These are phyloP conservation scores for Hypoxylon rubiginosum DNA, from an alignment of 2,329 filamentous ascomycete genomes.

Conservation along the genomic window DNA sequence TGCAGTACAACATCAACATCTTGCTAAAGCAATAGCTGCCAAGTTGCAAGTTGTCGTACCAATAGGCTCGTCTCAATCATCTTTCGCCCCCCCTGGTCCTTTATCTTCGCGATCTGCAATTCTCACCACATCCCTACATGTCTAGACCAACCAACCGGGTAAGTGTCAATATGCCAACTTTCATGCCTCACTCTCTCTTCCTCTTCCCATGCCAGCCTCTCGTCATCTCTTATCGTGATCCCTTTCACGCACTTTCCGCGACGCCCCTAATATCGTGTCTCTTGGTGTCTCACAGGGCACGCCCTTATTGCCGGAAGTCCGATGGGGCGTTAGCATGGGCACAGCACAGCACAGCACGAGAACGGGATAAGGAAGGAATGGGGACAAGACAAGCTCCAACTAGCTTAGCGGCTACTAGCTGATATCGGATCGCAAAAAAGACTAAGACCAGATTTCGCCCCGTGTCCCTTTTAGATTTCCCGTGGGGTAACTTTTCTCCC, in stretches of 20 bases:
- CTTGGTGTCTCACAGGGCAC: slow-evolving; percentile 9
- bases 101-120: not conserved
- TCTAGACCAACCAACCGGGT: not conserved
- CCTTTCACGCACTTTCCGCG: not conserved
- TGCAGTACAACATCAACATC: not conserved
- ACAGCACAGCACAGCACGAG: slow-evolving; percentile 1
- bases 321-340: slow-evolving; percentile 25
- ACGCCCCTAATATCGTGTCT: not conserved
- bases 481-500: not conserved
- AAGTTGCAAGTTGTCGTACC: not conserved
- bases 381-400: not conserved
- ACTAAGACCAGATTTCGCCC: not conserved
- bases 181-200: not conserved
- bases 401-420: not conserved
- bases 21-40: not conserved
- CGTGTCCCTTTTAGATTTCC: not conserved
- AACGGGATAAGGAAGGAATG: not conserved
- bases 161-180: not conserved
- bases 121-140: not conserved
- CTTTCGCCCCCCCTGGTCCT: not conserved
- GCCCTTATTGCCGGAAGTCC: slow-evolving; percentile 36
- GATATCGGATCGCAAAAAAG: not conserved
- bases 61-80: not conserved
- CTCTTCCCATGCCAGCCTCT: not conserved
- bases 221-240: not conserved